Conservation (phyloP, 306 rosid genomes). For the apple (Malus domestica) region ASM211411v1 NC_041804.1:22934501-22935000, state of each 20-base stretch:
- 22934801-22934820: too few species aligned
- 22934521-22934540: neutral
- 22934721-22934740: neutral
- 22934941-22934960: slow-evolving; percentile 13
- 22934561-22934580: slow-evolving; percentile 45
- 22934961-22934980: slow-evolving; percentile 31
- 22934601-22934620: slow-evolving; percentile 32
- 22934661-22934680: neutral
- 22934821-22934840: neutral
- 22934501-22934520: neutral
- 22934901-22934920: neutral
- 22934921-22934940: neutral
- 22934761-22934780: too few species aligned
- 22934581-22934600: slow-evolving; percentile 31
- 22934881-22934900: slow-evolving; percentile 1
- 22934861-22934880: too few species aligned
- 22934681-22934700: neutral
- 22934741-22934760: neutral
- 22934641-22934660: slow-evolving; percentile 38
- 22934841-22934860: too few species aligned
- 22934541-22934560: slow-evolving; percentile 34
- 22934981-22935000: slow-evolving; percentile 7
- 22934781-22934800: too few species aligned
- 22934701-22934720: slow-evolving; percentile 21
- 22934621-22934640: slow-evolving; percentile 30